A percentile compares a stretch with the other conserved stretches of the same genome.
phyloP scores from a whole-genome alignment of 2,329 filamentous ascomycete genomes.

The Diaporthe sp. region DNA sequence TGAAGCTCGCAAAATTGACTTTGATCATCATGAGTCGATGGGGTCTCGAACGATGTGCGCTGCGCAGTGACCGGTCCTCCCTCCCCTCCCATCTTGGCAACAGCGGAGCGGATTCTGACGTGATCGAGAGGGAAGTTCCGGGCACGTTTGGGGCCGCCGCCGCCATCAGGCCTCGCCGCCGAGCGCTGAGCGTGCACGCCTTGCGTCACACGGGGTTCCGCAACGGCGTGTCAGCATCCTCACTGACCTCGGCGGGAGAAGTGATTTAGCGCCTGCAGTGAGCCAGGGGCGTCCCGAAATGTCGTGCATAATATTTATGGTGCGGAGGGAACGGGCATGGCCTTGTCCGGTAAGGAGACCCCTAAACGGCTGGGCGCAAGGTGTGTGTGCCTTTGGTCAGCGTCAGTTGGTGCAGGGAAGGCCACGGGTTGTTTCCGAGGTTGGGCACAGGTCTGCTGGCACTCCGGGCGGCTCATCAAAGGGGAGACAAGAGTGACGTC shows the following conservation, averaged over 20 bases:
- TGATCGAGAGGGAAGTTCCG: constrained; percentile 16
- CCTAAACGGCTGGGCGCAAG: not conserved
- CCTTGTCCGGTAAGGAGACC: constrained; percentile 7
- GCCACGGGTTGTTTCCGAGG: constrained; percentile 22
- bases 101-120: constrained; percentile 19
- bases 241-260: not conserved
- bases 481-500: not conserved
- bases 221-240: constrained; percentile 7
- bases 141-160: constrained; percentile 5
- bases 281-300: constrained; percentile 8
- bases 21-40: constrained; percentile 17
- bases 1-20: constrained; percentile 13
- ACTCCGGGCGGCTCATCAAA: not conserved
- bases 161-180: not conserved
- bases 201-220: not conserved
- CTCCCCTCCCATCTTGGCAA: constrained; percentile 28
- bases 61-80: not conserved
- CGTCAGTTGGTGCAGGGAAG: constrained; percentile 1
- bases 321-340: not conserved
- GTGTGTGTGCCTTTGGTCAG: not conserved
- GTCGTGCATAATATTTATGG: constrained; percentile 7
- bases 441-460: not conserved
- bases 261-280: not conserved
- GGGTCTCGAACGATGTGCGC: constrained; percentile 9
- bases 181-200: not conserved